Evolutionary conservation across 192 early-diverging fungal species (phyloP).

Genomic region (Gryganskiella cystojenkinii): DNA sequence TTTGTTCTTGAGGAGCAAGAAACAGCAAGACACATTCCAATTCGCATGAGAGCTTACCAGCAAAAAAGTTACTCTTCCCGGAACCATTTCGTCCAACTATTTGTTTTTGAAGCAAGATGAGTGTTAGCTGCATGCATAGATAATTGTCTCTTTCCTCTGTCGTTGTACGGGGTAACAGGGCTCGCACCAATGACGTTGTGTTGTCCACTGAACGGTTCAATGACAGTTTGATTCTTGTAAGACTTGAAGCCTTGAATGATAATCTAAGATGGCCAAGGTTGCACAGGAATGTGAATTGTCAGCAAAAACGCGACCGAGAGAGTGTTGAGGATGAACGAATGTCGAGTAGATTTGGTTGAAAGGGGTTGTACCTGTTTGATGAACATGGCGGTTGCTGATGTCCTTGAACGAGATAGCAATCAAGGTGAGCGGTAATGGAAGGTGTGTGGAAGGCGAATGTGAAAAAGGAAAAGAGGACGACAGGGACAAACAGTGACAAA

Average conservation of each 20-base stretch:
- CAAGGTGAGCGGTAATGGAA: not conserved
- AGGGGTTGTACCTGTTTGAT: slow-evolving; percentile 45
- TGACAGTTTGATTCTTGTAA: slow-evolving; percentile 96
- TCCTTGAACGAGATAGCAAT: not conserved
- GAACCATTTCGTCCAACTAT: slow-evolving; percentile 96
- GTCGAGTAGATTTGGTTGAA: no score
- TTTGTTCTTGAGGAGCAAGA: not conserved
- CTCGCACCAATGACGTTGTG: slow-evolving; percentile 95
- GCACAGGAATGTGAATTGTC: no score
- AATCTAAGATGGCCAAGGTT: slow-evolving; percentile 63
- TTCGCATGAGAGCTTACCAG: slow-evolving; percentile 63
- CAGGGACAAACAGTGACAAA: not conserved
- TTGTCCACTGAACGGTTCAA: slow-evolving; percentile 90
- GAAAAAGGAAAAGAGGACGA: slow-evolving; percentile 1
- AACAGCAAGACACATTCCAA: slow-evolving; percentile 5
- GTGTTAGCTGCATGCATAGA: not conserved
- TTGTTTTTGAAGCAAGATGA: no score
- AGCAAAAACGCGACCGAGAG: not conserved
- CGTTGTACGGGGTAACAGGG: not conserved
- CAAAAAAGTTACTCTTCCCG: slow-evolving; percentile 98
- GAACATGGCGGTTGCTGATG: slow-evolving; percentile 24
- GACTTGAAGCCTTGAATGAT: slow-evolving; percentile 99
- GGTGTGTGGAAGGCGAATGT: not conserved
- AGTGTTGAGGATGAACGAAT: not conserved
- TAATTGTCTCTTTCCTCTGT: not conserved